Evolutionary conservation across 257 asterid genomes (phyloP).

Genomic region (Solanum chiquidenum): DNA sequence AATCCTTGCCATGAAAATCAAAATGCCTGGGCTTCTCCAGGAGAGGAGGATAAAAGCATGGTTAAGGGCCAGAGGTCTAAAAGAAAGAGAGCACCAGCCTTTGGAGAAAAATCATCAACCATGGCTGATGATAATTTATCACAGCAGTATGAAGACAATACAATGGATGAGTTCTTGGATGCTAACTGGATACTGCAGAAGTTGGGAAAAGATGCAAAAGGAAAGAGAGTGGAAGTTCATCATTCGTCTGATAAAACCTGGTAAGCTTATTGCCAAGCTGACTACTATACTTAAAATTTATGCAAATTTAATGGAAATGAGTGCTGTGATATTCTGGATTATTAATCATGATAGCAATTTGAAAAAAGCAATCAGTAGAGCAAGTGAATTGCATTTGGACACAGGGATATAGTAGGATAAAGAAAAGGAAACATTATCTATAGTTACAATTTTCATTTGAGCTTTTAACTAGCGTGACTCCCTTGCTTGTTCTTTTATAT

Average conservation of each 20-base stretch:
- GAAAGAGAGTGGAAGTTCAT: slow-evolving; percentile 94
- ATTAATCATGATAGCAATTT: background rate
- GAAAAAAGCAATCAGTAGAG: background rate
- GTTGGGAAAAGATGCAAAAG: slow-evolving; percentile 92
- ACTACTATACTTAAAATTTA: background rate
- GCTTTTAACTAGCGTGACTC: background rate
- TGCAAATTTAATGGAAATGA: slow-evolving; percentile 4
- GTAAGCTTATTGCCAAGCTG: slow-evolving; percentile 26
- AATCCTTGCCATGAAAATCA: slow-evolving; percentile 47
- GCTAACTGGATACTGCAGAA: slow-evolving; percentile 97
- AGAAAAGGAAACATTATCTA: background rate
- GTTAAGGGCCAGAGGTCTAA: slow-evolving; percentile 92
- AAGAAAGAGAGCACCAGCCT: slow-evolving; percentile 54
- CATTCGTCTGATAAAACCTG: slow-evolving; percentile 70
- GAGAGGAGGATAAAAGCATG: slow-evolving; percentile 55
- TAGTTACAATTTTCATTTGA: background rate
- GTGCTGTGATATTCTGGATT: background rate
- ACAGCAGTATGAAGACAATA: slow-evolving; percentile 34
- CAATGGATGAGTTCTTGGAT: slow-evolving; percentile 71
- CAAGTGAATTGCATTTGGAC: background rate
- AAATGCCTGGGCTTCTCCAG: slow-evolving; percentile 32
- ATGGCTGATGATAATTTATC: slow-evolving; percentile 42
- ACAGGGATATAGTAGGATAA: background rate
- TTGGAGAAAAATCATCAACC: slow-evolving; percentile 16
- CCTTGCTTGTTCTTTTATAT: background rate